phyloP scores from a whole-genome alignment of 2,329 filamentous ascomycete genomes.

The Aspergillus chevalieri region DNA sequence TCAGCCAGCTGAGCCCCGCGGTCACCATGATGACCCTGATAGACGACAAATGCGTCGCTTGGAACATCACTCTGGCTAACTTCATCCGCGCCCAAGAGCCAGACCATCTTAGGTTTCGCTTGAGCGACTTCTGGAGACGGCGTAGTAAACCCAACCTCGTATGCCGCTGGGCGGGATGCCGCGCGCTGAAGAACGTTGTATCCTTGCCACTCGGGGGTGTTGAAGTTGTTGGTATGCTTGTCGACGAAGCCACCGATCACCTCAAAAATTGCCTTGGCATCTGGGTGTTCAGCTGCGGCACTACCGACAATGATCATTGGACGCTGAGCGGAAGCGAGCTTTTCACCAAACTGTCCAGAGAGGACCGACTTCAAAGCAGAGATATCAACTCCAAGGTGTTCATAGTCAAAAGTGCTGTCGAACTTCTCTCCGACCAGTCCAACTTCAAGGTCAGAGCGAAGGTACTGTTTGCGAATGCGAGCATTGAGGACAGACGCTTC shows the following conservation, averaged over 20 bases:
- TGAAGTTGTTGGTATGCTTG: slow-evolving; percentile 84
- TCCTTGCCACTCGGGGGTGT: slow-evolving; percentile 87
- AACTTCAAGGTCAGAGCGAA: slow-evolving; percentile 89
- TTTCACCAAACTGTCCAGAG: slow-evolving; percentile 84
- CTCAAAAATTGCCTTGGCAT: slow-evolving; percentile 91
- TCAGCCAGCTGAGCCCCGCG: slow-evolving; percentile 87
- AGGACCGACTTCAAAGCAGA: slow-evolving; percentile 79
- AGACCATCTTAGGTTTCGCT: slow-evolving; percentile 88
- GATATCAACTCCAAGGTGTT: slow-evolving; percentile 77
- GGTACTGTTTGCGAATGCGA: slow-evolving; percentile 95
- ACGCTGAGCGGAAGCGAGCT: slow-evolving; percentile 75
- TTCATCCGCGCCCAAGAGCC: slow-evolving; percentile 94
- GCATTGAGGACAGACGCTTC: slow-evolving; percentile 94
- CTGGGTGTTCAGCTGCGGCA: slow-evolving; percentile 80
- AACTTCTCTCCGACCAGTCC: slow-evolving; percentile 86
- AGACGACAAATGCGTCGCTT: slow-evolving; percentile 92
- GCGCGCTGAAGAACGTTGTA: slow-evolving; percentile 95
- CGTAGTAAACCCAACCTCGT: slow-evolving; percentile 89
- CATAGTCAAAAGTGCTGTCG: slow-evolving; percentile 90
- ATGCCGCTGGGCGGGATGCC: slow-evolving; percentile 86
- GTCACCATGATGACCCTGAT: slow-evolving; percentile 98
- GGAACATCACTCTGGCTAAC: slow-evolving; percentile 78
- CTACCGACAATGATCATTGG: slow-evolving; percentile 97
- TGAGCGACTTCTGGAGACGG: slow-evolving; percentile 75
- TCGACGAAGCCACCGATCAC: slow-evolving; percentile 84